Percentiles rank a stretch among this genome's conserved stretches.
Evolutionary conservation across 148 eudicot genomes (phyloP).

Genomic region (Fagopyrum homotropicum): DNA sequence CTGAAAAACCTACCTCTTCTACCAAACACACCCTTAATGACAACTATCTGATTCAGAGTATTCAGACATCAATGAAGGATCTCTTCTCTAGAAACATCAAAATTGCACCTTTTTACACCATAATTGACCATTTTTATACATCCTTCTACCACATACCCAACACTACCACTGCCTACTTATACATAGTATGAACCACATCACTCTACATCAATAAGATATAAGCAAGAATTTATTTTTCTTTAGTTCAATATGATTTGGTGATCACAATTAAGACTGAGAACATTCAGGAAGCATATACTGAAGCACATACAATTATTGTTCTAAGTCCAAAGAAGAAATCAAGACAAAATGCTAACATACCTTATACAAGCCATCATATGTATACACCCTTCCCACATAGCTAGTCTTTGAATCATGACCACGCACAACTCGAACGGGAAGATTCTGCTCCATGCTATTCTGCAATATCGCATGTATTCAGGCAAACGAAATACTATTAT

Average conservation of each 20-base stretch:
- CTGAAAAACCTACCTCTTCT: too few species aligned
- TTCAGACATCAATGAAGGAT: too few species aligned
- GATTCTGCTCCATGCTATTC: conserved; percentile 38
- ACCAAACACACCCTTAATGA: too few species aligned
- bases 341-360: conserved; percentile 20
- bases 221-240: not conserved
- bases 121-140: too few species aligned
- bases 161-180: too few species aligned
- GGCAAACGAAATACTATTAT: not conserved
- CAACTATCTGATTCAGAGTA: too few species aligned
- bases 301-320: not conserved
- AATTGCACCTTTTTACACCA: too few species aligned
- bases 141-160: too few species aligned
- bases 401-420: conserved; percentile 33
- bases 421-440: conserved; percentile 44
- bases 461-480: conserved; percentile 20
- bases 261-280: not conserved
- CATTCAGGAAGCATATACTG: not conserved
- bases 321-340: not conserved
- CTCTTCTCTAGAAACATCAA: too few species aligned
- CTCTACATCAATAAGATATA: not conserved
- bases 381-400: conserved; percentile 37
- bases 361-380: conserved; percentile 58
- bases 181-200: not conserved
- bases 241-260: not conserved